These are phyloP conservation scores for Penicillium freii DNA, from an alignment of 2,329 filamentous ascomycete genomes.

Conservation along the genomic window DNA sequence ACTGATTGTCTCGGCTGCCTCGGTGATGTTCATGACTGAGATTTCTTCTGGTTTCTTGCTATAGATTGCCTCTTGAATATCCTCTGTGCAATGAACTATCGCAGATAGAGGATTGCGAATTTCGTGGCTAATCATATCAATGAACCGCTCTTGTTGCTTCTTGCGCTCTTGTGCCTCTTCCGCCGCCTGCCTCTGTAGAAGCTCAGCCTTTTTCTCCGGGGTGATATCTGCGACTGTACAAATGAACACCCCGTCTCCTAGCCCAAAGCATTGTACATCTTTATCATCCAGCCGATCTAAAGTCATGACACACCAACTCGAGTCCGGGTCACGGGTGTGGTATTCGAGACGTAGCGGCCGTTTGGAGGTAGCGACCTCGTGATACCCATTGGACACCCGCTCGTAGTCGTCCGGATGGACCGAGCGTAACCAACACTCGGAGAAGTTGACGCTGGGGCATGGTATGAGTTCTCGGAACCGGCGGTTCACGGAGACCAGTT, in stretches of 20 bases:
- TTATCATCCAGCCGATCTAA: constrained; percentile 15
- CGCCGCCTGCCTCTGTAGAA: constrained; percentile 72
- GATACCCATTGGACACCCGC: constrained; percentile 15
- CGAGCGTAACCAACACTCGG: constrained; percentile 18
- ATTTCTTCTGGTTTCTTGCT: constrained; percentile 6
- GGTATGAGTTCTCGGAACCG: constrained; percentile 22
- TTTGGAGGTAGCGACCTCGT: not conserved
- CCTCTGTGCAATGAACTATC: constrained; percentile 60
- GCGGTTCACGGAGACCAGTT: constrained; percentile 21
- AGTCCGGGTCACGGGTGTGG: constrained; percentile 13
- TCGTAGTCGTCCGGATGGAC: constrained; percentile 23
- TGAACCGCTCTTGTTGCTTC: constrained; percentile 75
- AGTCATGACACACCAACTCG: constrained; percentile 22
- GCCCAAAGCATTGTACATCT: constrained; percentile 11
- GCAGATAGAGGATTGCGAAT: constrained; percentile 59
- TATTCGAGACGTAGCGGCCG: constrained; percentile 25
- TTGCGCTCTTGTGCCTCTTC: constrained; percentile 81
- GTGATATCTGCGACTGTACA: constrained; percentile 73
- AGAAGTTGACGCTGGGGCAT: not conserved
- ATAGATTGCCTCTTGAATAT: constrained; percentile 27
- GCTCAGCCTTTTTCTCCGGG: constrained; percentile 79
- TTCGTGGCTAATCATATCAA: constrained; percentile 66
- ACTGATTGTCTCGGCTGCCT: constrained; percentile 74
- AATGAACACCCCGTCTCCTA: constrained; percentile 16
- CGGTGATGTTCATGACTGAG: constrained; percentile 61